Percentiles rank a stretch among this genome's conserved stretches.
Evolutionary conservation across 768 basidiomycete species (phyloP).

Genomic region (Boletales sp.): DNA sequence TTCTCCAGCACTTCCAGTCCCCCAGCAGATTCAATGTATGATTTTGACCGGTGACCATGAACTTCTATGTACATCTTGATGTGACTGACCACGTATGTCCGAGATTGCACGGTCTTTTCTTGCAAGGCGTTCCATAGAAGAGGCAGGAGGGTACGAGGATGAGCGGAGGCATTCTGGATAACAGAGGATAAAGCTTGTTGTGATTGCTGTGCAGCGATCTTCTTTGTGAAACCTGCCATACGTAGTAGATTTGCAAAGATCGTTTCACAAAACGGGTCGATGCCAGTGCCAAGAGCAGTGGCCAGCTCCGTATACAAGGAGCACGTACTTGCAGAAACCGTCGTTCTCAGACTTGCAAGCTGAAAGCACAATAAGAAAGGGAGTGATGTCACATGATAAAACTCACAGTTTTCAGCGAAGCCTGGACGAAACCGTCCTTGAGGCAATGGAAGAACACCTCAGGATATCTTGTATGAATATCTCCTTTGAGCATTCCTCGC

Average conservation of each 20-base stretch:
- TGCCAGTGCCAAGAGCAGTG: slow-evolving; percentile 52
- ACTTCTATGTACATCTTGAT: slow-evolving; percentile 70
- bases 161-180: slow-evolving; percentile 65
- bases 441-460: slow-evolving; percentile 74
- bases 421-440: slow-evolving; percentile 76
- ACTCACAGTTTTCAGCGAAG: slow-evolving; percentile 80
- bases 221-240: slow-evolving; percentile 91
- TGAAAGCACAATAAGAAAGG: slow-evolving; percentile 28
- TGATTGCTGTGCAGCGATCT: slow-evolving; percentile 82
- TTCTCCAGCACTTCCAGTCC: slow-evolving; percentile 73
- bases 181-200: slow-evolving; percentile 69
- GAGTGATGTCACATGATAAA: neutral
- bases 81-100: slow-evolving; percentile 65
- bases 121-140: slow-evolving; percentile 65
- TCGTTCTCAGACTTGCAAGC: slow-evolving; percentile 89
- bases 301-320: slow-evolving; percentile 75
- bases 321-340: slow-evolving; percentile 77
- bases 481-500: slow-evolving; percentile 87
- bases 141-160: slow-evolving; percentile 64
- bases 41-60: slow-evolving; percentile 63
- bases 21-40: slow-evolving; percentile 64
- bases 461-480: slow-evolving; percentile 67
- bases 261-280: slow-evolving; percentile 81
- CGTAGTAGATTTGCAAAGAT: slow-evolving; percentile 74
- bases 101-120: slow-evolving; percentile 79